These are phyloP conservation scores for Gelatoporia subvermispora DNA, from an alignment of 768 basidiomycete species.

Conservation along the genomic window DNA sequence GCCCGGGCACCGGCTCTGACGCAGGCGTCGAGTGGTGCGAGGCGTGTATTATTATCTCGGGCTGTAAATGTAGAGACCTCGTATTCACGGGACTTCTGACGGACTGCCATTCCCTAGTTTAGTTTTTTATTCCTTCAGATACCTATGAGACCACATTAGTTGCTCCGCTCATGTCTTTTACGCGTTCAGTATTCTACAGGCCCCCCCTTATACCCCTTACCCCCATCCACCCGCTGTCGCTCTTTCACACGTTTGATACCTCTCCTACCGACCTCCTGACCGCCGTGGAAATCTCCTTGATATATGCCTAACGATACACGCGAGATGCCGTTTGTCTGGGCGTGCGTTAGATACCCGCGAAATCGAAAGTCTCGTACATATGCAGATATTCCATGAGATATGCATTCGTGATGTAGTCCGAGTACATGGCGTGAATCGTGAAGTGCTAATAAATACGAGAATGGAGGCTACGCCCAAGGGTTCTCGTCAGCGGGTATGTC, in stretches of 20 bases:
- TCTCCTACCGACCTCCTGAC: background rate
- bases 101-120: background rate
- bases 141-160: constrained; percentile 7
- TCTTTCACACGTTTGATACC: constrained; percentile 10
- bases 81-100: constrained; percentile 7
- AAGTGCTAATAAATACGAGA: background rate
- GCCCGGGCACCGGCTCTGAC: constrained; percentile 82
- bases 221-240: constrained; percentile 16
- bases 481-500: constrained; percentile 44
- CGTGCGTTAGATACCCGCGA: no score
- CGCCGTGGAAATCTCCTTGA: constrained; percentile 5
- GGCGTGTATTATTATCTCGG: constrained; percentile 4
- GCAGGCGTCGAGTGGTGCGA: constrained; percentile 2
- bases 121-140: background rate
- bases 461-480: constrained; percentile 44
- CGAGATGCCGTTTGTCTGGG: no score
- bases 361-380: no score
- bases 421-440: no score
- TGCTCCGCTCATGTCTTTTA: constrained; percentile 11
- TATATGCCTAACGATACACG: constrained; percentile 2
- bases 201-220: constrained; percentile 19
- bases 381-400: background rate
- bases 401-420: background rate
- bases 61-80: background rate
- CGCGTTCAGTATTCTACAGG: constrained; percentile 3